Evolutionary conservation across 352 stramenopile genomes (phyloP), one percentile per base, ranked within the genome.

Genomic region (Pythium phragmiticola): DNA sequence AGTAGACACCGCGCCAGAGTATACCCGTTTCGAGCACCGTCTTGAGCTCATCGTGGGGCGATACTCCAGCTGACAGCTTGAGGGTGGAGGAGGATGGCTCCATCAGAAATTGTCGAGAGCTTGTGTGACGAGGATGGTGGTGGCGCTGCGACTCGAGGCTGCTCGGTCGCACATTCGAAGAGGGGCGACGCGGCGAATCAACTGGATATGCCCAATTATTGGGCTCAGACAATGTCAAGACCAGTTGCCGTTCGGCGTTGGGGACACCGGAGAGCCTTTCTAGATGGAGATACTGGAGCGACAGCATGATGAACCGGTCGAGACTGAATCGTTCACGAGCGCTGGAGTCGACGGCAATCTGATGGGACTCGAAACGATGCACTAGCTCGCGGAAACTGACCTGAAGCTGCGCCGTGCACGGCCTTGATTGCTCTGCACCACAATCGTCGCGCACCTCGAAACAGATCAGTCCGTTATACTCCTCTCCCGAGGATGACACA

Each of bases 1-100:
- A 62, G 48, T 87, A 89, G 14, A 57, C 61, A 42, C 74, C 74
- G 21, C 73, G 77, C 79, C 79, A 90, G 30, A 90, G 62, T 33
- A 88, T 45, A 1, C 82, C 82, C 0, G 74, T 77, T 49, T 90
- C 72, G 7, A 88, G 57, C 42, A 88, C 34, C 6, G 70, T 63
- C n/a, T 66, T 66, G 46, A 67, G 1, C 33, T 57, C 8, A 0
- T 73, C 48, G 19, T 55, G 17, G 14, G 56, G 2, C 2, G 45
- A 26, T 37, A 21, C 14, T 49, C 34, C 34, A 2, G 34, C 11
- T 39, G 34, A 39, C 11, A 39, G 11, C 1, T 39, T 39, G 34
- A 39, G 34, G 11, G 7, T 13, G 34, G 34, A 39, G 3, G 34
- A 39, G 34, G 34, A 39, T 3, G 16, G 30, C 16, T 59, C n/a